Base-by-base conservation (phyloP, 2,329 filamentous ascomycete species). In the Ophiostoma quercus region DNA sequence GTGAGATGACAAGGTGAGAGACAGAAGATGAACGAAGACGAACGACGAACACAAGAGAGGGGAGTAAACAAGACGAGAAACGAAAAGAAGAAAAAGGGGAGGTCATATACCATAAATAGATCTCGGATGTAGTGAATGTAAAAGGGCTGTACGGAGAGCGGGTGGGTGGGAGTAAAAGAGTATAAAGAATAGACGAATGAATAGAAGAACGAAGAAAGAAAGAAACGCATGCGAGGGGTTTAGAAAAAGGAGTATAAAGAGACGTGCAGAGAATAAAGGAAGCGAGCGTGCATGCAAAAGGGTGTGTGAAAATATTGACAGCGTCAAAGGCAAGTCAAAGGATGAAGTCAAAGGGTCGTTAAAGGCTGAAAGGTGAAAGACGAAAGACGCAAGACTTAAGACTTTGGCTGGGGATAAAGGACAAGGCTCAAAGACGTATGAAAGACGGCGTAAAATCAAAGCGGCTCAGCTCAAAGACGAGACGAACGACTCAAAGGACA, bases 41-140 rank as follows among this genome's bases (percentile, higher is more conserved):
- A 67, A 22, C n/a, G 60, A 41, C 39, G 34, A 29, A 54, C 12
- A 41, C 32, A 54, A 54, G 22, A 25, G 51, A 43, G 37, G 65
- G 32, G 19, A 63, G 16, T 34, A 25, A 22, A 14, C 51, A n/a
- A 63, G 25, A 34, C 11, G 62, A 39, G 34, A 41, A 47, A 57
- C 6, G 29, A 60, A 67, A 41, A n/a, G 22, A 47, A 54, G 25
- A 19, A 66, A 41, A 34, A 54, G 39, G 66, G 57, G 16, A 37
- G 19, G 41, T 66, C 63, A 66, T 66, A n/a, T 66, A 66, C 37
- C 63, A 66, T 66, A 43, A 66, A 66, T 66, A 66, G 63, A 41
- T 25, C 62, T 39, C 39, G 11, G 63, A 32, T 22, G 62, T 34
- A 37, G 62, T 65, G 32, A 65, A 65, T 32, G 54, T 11, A 9